Conservation (phyloP, 768 basidiomycete species). For the Termitomyces sp. region DNA sequence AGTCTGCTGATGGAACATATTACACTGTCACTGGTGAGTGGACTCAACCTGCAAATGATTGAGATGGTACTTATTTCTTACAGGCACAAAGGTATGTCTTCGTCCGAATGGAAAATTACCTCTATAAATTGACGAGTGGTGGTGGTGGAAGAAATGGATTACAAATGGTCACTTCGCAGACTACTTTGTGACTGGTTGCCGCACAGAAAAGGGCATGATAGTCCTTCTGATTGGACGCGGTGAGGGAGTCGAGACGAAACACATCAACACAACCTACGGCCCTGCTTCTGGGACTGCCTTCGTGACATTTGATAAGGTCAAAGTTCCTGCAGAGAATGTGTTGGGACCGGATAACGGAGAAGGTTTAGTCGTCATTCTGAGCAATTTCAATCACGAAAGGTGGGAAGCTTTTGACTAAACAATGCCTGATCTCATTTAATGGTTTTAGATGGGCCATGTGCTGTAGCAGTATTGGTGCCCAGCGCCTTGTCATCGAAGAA, state of each 20-base stretch:
- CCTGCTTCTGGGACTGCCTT: slow-evolving; percentile 52
- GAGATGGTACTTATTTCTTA: not conserved
- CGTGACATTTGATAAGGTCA: slow-evolving; percentile 29
- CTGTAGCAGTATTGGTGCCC: slow-evolving; percentile 47
- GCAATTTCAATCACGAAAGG: slow-evolving; percentile 91
- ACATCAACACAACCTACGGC: slow-evolving; percentile 42
- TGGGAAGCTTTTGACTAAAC: slow-evolving; percentile 27
- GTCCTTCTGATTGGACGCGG: slow-evolving; percentile 13
- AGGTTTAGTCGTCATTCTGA: slow-evolving; percentile 40
- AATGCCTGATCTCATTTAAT: not conserved
- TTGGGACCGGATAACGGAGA: slow-evolving; percentile 44
- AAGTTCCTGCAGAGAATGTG: slow-evolving; percentile 53
- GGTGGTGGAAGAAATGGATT: slow-evolving; percentile 16
- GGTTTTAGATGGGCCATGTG: slow-evolving; percentile 62
- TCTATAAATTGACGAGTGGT: not conserved
- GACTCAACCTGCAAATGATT: slow-evolving; percentile 22
- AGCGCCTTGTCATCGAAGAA: slow-evolving; percentile 68
- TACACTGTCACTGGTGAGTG: slow-evolving; percentile 65
- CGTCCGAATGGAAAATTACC: not conserved
- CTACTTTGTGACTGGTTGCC: slow-evolving; percentile 57
- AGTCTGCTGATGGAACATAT: slow-evolving; percentile 62
- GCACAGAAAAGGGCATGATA: slow-evolving; percentile 38
- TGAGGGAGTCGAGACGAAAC: slow-evolving; percentile 20
- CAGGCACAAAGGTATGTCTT: slow-evolving; percentile 14
- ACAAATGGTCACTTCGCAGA: slow-evolving; percentile 43